Evolutionary conservation across 495 filamentous ascomycete genomes (phyloP).

Genomic region (Tricharina praecox): DNA sequence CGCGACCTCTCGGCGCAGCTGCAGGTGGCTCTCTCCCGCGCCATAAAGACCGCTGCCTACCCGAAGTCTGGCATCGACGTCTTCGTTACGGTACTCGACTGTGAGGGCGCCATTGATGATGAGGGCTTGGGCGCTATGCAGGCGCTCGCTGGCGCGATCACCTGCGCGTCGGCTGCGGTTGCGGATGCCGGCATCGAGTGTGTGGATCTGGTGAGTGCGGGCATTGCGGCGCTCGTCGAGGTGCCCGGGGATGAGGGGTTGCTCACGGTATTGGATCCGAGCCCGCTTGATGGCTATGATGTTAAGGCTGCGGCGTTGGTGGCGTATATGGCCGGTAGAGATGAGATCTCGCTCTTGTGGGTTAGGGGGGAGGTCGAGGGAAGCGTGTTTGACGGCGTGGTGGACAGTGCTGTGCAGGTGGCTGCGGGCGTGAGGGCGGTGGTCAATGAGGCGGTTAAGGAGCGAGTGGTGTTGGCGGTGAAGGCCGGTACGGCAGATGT

Average conservation of each 20-base stretch:
- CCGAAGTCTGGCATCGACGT: slow-evolving; percentile 92
- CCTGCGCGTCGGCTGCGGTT: slow-evolving; percentile 85
- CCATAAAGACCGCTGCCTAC: slow-evolving; percentile 83
- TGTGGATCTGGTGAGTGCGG: slow-evolving; percentile 75
- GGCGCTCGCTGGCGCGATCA: slow-evolving; percentile 80
- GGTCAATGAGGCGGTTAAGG: slow-evolving; percentile 24
- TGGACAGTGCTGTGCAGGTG: slow-evolving; percentile 30
- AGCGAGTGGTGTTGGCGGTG: slow-evolving; percentile 8
- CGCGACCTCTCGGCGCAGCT: slow-evolving; percentile 80
- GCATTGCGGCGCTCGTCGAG: slow-evolving; percentile 54
- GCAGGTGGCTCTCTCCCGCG: slow-evolving; percentile 73
- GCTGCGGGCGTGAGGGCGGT: slow-evolving; percentile 16
- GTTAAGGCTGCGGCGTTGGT: slow-evolving; percentile 71
- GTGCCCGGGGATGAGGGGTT: slow-evolving; percentile 4
- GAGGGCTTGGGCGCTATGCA: slow-evolving; percentile 63
- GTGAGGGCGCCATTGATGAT: slow-evolving; percentile 38
- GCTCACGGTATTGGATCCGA: slow-evolving; percentile 68
- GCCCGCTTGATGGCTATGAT: slow-evolving; percentile 50
- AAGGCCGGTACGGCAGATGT: no score
- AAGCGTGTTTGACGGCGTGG: slow-evolving; percentile 34
- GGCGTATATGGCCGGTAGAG: slow-evolving; percentile 70
- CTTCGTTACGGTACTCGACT: slow-evolving; percentile 80
- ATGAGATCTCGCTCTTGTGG: slow-evolving; percentile 91
- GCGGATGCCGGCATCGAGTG: slow-evolving; percentile 92
- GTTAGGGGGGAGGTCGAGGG: slow-evolving; percentile 51